A percentile compares a stretch with the other conserved stretches of the same genome.
Evolutionary conservation across 257 asterid species (phyloP).

Genomic region (Euphrasia confusa): DNA sequence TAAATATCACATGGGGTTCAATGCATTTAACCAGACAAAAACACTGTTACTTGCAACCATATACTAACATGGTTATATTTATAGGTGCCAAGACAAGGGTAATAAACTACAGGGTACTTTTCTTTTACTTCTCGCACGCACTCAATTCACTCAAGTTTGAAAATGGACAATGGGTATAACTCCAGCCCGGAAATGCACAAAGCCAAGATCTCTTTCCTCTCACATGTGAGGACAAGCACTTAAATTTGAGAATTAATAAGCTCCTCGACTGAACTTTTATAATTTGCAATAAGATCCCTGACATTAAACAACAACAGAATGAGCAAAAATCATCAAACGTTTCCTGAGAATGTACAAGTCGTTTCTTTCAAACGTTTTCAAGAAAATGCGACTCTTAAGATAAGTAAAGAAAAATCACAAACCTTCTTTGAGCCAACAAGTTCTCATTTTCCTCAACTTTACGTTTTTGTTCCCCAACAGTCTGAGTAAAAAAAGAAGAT

Average conservation of each 20-base stretch:
- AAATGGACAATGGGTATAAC: neutral
- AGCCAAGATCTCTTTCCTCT: neutral
- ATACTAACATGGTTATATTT: neutral
- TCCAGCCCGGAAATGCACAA: constrained; percentile 13
- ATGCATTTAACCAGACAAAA: too few relatives aligned
- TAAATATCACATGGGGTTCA: too few relatives aligned
- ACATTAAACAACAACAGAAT: constrained; percentile 15
- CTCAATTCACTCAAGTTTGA: neutral
- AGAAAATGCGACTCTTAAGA: neutral
- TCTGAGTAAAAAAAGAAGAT: constrained; percentile 39
- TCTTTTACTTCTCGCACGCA: neutral
- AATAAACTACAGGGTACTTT: neutral
- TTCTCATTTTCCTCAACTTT: constrained; percentile 57
- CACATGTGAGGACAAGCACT: constrained; percentile 10
- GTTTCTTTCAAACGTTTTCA: neutral
- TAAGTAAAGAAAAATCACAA: constrained; percentile 8
- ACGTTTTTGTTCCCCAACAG: constrained; percentile 75
- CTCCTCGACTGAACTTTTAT: constrained; percentile 63
- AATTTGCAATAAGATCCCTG: constrained; percentile 75
- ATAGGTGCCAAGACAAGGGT: neutral
- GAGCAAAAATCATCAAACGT: constrained; percentile 14
- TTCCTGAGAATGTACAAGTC: neutral
- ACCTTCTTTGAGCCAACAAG: constrained; percentile 64
- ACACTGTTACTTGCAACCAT: neutral
- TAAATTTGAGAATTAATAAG: constrained; percentile 54